phyloP scores from a whole-genome alignment of 768 basidiomycete genomes.

The Fomitopsis serialis region DNA sequence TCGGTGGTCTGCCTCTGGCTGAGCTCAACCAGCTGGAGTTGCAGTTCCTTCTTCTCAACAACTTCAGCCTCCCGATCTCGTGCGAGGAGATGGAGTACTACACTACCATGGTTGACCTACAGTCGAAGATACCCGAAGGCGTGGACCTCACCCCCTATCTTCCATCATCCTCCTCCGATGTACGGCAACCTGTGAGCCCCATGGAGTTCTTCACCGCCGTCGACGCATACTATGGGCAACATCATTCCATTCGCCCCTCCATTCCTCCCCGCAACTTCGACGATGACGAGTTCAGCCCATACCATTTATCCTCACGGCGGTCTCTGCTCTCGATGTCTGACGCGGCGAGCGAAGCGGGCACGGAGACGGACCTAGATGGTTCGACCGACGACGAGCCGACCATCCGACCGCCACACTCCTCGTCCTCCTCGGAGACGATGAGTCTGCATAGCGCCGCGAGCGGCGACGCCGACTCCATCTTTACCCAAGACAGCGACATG shows the following conservation, averaged over 20 bases:
- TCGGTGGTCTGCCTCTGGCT: constrained; percentile 88
- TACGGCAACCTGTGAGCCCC: constrained; percentile 27
- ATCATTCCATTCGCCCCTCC: constrained; percentile 15
- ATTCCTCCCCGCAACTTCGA: not conserved
- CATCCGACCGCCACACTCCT: constrained; percentile 50
- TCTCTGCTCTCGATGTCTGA: constrained; percentile 16
- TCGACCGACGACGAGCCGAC: constrained; percentile 81
- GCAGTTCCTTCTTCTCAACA: constrained; percentile 93
- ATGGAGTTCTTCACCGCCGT: constrained; percentile 50
- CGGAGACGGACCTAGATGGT: constrained; percentile 46
- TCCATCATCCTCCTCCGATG: constrained; percentile 16
- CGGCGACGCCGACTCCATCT: constrained; percentile 26
- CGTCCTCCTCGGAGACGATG: constrained; percentile 30
- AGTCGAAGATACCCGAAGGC: constrained; percentile 13
- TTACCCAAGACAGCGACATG: constrained; percentile 27
- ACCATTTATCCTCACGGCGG: constrained; percentile 1
- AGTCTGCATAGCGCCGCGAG: constrained; percentile 25
- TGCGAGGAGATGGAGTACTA: constrained; percentile 92
- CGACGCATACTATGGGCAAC: constrained; percentile 43
- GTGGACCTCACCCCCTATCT: constrained; percentile 54
- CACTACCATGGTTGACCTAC: constrained; percentile 45
- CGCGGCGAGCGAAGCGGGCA: constrained; percentile 29
- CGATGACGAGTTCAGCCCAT: constrained; percentile 14
- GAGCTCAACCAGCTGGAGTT: constrained; percentile 97
- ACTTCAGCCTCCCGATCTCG: constrained; percentile 86